Evolutionary conservation across 2,329 filamentous ascomycete species (phyloP).

Genomic region (Hortaea sp.): DNA sequence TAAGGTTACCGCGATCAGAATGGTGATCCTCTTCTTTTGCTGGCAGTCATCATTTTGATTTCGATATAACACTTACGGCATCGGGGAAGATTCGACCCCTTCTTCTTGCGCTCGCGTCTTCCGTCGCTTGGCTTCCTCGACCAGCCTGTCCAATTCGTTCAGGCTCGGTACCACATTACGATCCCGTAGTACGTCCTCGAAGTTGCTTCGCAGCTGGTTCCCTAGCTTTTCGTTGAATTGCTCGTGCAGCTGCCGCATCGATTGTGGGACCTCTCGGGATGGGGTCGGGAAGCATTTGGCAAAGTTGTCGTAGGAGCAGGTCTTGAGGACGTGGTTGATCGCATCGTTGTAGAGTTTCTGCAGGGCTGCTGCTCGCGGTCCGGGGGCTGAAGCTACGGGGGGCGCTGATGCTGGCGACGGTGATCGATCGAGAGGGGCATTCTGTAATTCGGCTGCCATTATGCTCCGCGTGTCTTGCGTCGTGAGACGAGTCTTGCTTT

Average conservation of each 20-base stretch:
- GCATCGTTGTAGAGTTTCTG: constrained; percentile 52
- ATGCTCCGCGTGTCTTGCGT: no score
- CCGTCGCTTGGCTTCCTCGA: constrained; percentile 49
- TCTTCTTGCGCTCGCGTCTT: constrained; percentile 26
- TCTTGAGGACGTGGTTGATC: constrained; percentile 49
- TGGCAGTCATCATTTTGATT: constrained; percentile 2
- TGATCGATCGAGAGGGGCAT: neutral
- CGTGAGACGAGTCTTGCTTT: neutral
- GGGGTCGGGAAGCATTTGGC: constrained; percentile 55
- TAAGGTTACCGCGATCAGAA: constrained; percentile 16
- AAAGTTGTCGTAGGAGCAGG: constrained; percentile 53
- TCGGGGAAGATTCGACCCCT: constrained; percentile 21
- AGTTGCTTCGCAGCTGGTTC: constrained; percentile 41
- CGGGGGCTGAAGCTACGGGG: constrained; percentile 45
- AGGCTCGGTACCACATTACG: constrained; percentile 47
- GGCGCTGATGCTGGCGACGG: constrained; percentile 20
- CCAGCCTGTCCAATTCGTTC: constrained; percentile 51
- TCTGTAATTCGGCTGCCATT: no score
- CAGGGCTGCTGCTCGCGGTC: constrained; percentile 50
- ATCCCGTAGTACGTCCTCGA: constrained; percentile 50
- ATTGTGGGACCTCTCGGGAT: constrained; percentile 45
- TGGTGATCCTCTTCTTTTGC: no score
- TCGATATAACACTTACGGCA: constrained; percentile 35
- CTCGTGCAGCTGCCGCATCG: constrained; percentile 46
- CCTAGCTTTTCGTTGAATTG: constrained; percentile 51